Evolutionary conservation across 257 asterid species (phyloP).

Genomic region (Gentiana straminea): DNA sequence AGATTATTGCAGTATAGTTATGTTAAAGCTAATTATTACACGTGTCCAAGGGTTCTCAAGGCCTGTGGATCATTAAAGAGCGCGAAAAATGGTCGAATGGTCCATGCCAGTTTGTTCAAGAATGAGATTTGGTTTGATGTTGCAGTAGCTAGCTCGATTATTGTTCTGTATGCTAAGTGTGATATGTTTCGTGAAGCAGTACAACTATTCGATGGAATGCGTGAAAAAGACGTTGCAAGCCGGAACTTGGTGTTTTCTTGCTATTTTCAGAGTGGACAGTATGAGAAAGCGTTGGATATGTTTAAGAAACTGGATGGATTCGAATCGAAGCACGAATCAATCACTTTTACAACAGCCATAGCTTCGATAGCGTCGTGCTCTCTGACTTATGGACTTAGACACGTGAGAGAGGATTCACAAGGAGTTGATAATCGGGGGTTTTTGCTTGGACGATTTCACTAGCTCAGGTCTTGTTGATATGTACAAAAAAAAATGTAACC

Average conservation of each 20-base stretch:
- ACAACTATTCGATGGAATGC: slow-evolving; percentile 63
- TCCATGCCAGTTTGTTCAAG: slow-evolving; percentile 24
- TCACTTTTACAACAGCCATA: slow-evolving; percentile 50
- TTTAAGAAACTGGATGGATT: slow-evolving; percentile 48
- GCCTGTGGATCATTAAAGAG: slow-evolving; percentile 50
- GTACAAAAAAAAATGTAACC: slow-evolving; percentile 32
- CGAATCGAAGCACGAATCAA: slow-evolving; percentile 46
- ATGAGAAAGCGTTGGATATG: not conserved
- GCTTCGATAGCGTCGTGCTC: slow-evolving; percentile 35
- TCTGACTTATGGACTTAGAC: slow-evolving; percentile 36
- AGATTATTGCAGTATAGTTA: slow-evolving; percentile 27
- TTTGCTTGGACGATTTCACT: slow-evolving; percentile 37
- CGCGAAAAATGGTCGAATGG: slow-evolving; percentile 14
- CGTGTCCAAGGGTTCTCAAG: slow-evolving; percentile 62
- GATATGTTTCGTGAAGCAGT: slow-evolving; percentile 23
- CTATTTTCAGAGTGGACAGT: no score
- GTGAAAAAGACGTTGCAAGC: slow-evolving; percentile 47
- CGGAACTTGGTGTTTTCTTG: slow-evolving; percentile 41
- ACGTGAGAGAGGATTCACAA: slow-evolving; percentile 22
- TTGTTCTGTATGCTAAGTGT: no score
- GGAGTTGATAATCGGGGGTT: slow-evolving; percentile 16
- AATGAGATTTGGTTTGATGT: slow-evolving; percentile 38
- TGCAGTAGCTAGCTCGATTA: no score
- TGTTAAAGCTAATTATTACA: slow-evolving; percentile 50
- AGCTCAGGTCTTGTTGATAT: slow-evolving; percentile 40